These are phyloP conservation scores for Plasmodium vivax DNA, from an alignment of 169 alveolate genomes.

Conservation along the genomic window DNA sequence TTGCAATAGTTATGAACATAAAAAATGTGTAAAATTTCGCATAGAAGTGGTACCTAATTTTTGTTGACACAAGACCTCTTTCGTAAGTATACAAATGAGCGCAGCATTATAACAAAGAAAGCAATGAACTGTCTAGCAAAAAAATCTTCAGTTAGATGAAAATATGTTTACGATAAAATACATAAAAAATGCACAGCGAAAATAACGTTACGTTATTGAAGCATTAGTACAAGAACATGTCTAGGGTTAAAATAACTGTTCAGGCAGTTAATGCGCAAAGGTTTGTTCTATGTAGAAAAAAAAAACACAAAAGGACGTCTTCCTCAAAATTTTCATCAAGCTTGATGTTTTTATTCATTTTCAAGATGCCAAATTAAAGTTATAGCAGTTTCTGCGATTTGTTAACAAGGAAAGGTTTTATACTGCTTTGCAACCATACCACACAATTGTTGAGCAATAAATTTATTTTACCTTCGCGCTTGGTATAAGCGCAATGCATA, in stretches of 20 bases:
- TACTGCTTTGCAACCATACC: not conserved
- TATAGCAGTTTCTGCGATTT: not conserved
- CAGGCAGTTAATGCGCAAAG: not conserved
- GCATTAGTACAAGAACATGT: not conserved
- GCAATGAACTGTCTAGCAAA: not conserved
- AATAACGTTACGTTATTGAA: not conserved
- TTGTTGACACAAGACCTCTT: not conserved
- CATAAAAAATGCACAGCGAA: not conserved
- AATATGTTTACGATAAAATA: not conserved
- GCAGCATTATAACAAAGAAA: not conserved
- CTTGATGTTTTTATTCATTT: not conserved
- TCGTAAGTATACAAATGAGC: not conserved
- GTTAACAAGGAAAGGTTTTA: not conserved
- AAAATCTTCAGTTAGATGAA: not conserved
- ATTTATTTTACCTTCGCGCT: not conserved
- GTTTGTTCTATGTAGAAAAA: not conserved
- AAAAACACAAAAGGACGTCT: not conserved
- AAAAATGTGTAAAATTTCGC: not conserved
- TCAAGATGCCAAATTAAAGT: not conserved
- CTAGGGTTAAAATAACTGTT: conserved; percentile 1
- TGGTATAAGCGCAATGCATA: not conserved
- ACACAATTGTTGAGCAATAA: not conserved
- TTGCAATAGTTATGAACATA: not conserved
- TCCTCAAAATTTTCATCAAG: not conserved
- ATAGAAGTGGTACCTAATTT: not conserved